A percentile compares a stretch with the other conserved stretches of the same genome.
These are phyloP conservation scores for Ophiocordyceps camponoti-saundersi DNA, from an alignment of 2,329 filamentous ascomycete genomes.

Conservation along the genomic window DNA sequence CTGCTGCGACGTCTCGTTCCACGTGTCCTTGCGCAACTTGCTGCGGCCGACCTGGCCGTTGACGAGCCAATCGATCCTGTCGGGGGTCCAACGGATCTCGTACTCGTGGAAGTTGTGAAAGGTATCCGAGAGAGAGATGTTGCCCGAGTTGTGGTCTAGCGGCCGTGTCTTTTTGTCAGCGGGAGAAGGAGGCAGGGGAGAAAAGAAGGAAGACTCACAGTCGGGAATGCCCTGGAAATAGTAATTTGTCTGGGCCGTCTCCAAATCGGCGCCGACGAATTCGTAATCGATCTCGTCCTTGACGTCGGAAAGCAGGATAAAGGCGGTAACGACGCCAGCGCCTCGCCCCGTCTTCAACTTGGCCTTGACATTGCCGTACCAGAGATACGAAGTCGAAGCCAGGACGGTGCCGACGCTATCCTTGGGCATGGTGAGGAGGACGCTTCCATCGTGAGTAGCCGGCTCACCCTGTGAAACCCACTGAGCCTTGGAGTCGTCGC, in stretches of 20 bases:
- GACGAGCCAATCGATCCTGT: constrained; percentile 70
- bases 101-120: constrained; percentile 74
- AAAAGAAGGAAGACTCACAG: constrained; percentile 39
- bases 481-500: constrained; percentile 61
- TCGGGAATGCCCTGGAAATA: constrained; percentile 89
- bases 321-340: constrained; percentile 84
- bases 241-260: constrained; percentile 78
- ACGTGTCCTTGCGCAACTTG: constrained; percentile 62
- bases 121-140: constrained; percentile 54
- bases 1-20: constrained; percentile 65
- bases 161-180: neutral
- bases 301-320: constrained; percentile 87
- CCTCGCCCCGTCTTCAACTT: constrained; percentile 73
- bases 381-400: constrained; percentile 72
- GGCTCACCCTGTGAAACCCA: constrained; percentile 80
- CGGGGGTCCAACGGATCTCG: constrained; percentile 83
- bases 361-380: constrained; percentile 89
- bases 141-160: constrained; percentile 56
- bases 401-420: constrained; percentile 76
- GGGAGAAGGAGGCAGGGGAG: neutral
- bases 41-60: constrained; percentile 66
- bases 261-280: constrained; percentile 68
- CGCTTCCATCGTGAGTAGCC: constrained; percentile 46
- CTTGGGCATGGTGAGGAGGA: constrained; percentile 79
- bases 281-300: constrained; percentile 99